Conservation (phyloP, 192 early-diverging fungal genomes). For the Oehlia diaphana region DNA sequence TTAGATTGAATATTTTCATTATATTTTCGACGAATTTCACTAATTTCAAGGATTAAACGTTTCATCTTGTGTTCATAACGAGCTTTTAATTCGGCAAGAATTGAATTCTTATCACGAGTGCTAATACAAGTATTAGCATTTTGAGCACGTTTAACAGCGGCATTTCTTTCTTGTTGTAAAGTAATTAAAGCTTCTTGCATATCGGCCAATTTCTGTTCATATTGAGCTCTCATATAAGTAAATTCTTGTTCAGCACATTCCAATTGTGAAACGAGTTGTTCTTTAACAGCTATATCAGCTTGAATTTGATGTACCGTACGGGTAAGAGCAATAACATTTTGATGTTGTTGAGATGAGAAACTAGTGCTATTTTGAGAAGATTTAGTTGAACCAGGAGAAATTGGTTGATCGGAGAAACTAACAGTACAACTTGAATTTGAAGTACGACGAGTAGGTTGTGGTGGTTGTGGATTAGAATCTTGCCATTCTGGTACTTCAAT, state of each 20-base stretch:
- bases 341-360: constrained; percentile 33
- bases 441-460: constrained; percentile 18
- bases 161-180: constrained; percentile 61
- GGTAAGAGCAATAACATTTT: constrained; percentile 24
- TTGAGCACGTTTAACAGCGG: constrained; percentile 56
- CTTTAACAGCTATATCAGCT: constrained; percentile 59
- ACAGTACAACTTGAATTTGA: constrained; percentile 12
- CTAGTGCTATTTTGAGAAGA: neutral
- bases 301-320: constrained; percentile 61
- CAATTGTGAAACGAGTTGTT: constrained; percentile 58
- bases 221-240: constrained; percentile 58
- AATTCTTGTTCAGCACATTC: constrained; percentile 59
- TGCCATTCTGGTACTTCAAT: constrained; percentile 29
- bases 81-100: constrained; percentile 38
- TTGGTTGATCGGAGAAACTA: neutral
- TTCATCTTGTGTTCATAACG: constrained; percentile 63
- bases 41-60: constrained; percentile 51
- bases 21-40: constrained; percentile 56
- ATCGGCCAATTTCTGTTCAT: constrained; percentile 65
- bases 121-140: constrained; percentile 5
- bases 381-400: constrained; percentile 4
- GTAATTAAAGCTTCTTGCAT: constrained; percentile 61
- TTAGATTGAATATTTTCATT: constrained; percentile 50
- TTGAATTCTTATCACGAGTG: constrained; percentile 44
- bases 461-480: constrained; percentile 11